A percentile compares a stretch with the other conserved stretches of the same genome.
These are phyloP conservation scores for Neoscytalidium dimidiatum DNA, from an alignment of 2,329 filamentous ascomycete genomes.

Conservation along the genomic window DNA sequence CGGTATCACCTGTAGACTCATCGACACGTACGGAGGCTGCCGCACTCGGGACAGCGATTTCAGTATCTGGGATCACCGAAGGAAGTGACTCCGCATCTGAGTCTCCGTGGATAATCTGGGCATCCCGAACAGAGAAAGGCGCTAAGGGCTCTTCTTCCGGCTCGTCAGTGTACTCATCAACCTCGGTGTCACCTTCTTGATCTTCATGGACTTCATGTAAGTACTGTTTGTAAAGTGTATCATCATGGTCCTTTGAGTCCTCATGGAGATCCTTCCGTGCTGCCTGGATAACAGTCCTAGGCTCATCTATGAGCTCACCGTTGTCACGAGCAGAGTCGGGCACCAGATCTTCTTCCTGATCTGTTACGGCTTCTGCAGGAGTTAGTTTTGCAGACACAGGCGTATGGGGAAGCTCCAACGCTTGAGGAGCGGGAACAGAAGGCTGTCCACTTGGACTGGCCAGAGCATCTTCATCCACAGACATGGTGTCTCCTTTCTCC, in stretches of 20 bases:
- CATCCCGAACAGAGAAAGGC: conserved; percentile 1
- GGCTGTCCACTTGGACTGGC: background rate
- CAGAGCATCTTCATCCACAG: background rate
- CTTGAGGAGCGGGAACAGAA: background rate
- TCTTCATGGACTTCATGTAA: background rate
- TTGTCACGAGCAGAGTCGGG: background rate
- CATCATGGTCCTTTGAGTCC: background rate
- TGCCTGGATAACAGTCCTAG: background rate
- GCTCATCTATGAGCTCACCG: background rate
- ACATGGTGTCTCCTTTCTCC: conserved; percentile 48
- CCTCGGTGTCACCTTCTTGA: conserved; percentile 30
- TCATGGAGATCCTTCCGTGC: background rate
- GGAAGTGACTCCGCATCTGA: background rate
- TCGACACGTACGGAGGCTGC: background rate
- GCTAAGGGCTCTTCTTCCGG: background rate
- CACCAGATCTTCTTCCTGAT: conserved; percentile 5
- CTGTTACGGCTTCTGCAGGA: background rate
- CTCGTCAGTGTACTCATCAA: conserved; percentile 20
- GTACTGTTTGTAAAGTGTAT: conserved; percentile 9
- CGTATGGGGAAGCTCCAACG: background rate
- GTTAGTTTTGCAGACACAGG: background rate
- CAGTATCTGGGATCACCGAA: background rate
- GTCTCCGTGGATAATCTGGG: background rate
- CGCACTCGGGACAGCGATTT: conserved; percentile 1
- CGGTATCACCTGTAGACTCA: background rate